A percentile compares a stretch with the other conserved stretches of the same genome.
These are phyloP conservation scores for Chaetoceros tenuissimus DNA, from an alignment of 108 stramenopile species.

Conservation along the genomic window DNA sequence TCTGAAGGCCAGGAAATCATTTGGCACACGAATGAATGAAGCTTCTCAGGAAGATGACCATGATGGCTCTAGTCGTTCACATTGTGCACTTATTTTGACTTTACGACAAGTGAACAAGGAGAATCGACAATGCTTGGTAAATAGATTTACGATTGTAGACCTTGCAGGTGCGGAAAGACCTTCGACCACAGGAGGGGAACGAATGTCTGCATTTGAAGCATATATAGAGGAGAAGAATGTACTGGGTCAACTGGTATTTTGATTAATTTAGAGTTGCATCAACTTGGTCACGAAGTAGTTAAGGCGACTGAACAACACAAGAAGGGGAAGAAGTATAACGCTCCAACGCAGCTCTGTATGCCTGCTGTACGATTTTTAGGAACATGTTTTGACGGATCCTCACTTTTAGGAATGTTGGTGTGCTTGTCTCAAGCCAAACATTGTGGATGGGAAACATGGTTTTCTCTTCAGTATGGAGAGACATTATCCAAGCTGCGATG, in stretches of 20 bases:
- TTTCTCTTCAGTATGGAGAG: neutral
- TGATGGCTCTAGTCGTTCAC: too few relatives aligned
- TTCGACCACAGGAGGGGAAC: neutral
- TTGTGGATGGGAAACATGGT: constrained; percentile 2
- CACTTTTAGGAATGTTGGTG: neutral
- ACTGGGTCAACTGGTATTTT: neutral
- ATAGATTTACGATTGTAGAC: neutral
- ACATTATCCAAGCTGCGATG: neutral
- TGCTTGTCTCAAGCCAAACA: neutral
- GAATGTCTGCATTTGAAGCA: neutral
- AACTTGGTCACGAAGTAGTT: neutral
- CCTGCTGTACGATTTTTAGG: neutral
- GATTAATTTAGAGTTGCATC: neutral
- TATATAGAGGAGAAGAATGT: neutral
- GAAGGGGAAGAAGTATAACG: neutral
- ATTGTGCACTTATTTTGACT: too few relatives aligned
- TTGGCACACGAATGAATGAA: too few relatives aligned
- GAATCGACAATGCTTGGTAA: neutral
- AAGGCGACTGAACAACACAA: neutral
- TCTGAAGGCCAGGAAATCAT: too few relatives aligned
- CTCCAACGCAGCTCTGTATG: neutral
- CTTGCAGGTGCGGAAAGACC: constrained; percentile 1
- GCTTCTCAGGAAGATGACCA: too few relatives aligned
- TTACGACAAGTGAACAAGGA: too few relatives aligned
- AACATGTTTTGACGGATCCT: neutral